These are phyloP conservation scores for Omphalea diandra DNA, from an alignment of 441 rosid species.

Conservation along the genomic window DNA sequence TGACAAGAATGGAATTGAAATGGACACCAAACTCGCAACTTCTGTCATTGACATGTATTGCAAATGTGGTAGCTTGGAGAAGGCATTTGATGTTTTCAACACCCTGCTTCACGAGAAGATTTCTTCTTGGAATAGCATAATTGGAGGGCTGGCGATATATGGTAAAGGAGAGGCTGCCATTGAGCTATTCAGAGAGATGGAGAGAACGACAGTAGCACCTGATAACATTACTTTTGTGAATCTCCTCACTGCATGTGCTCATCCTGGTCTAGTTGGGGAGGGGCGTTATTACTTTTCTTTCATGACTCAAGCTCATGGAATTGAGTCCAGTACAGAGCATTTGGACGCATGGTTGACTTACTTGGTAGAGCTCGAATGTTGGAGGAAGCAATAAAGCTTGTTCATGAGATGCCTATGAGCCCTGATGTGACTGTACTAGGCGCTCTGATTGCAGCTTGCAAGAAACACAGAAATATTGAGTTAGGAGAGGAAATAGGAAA, in stretches of 20 bases:
- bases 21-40: conserved; percentile 33
- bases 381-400: conserved; percentile 33
- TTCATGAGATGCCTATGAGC: conserved; percentile 26
- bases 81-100: conserved; percentile 26
- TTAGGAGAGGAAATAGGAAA: conserved; percentile 32
- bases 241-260: conserved; percentile 40
- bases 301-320: conserved; percentile 29
- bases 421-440: conserved; percentile 37
- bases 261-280: conserved; percentile 34
- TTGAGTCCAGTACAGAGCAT: conserved; percentile 36
- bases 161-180: conserved; percentile 33
- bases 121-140: conserved; percentile 41
- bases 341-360: conserved; percentile 40
- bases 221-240: conserved; percentile 35
- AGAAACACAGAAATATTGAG: conserved; percentile 28
- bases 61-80: conserved; percentile 38
- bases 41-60: conserved; percentile 43
- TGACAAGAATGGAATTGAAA: conserved; percentile 31
- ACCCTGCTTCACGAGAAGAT: conserved; percentile 14
- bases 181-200: conserved; percentile 35
- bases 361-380: conserved; percentile 41
- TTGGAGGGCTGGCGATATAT: conserved; percentile 39
- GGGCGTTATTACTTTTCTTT: conserved; percentile 28
- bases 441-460: conserved; percentile 39
- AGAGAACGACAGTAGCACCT: conserved; percentile 26